Percentiles rank a stretch among this genome's conserved stretches.
Conservation (phyloP, 805 yeast species). For the Myxozyma monticola region DNA sequence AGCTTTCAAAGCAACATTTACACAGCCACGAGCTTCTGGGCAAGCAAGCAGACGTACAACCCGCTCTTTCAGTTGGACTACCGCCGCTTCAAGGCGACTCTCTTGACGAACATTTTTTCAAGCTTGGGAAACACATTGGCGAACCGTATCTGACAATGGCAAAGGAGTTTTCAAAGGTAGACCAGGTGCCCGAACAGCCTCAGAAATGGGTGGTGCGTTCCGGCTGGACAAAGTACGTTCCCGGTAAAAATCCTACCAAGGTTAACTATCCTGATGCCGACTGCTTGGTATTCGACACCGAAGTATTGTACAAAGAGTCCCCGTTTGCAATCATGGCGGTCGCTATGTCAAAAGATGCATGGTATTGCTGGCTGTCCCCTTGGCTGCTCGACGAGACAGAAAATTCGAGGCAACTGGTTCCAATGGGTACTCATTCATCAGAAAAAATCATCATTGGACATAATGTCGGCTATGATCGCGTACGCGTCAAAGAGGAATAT, state of each 20-base stretch:
- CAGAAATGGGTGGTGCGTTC: conserved; percentile 54
- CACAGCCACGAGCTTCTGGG: conserved; percentile 67
- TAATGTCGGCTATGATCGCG: conserved; percentile 87
- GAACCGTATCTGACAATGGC: conserved; percentile 62
- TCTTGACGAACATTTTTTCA: conserved; percentile 80
- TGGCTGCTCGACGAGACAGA: conserved; percentile 59
- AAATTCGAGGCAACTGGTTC: conserved; percentile 64
- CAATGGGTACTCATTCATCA: conserved; percentile 55
- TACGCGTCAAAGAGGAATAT: conserved; percentile 83
- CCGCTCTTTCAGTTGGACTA: conserved; percentile 59
- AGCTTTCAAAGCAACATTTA: conserved; percentile 62
- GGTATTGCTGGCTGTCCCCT: conserved; percentile 97
- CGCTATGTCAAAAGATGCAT: conserved; percentile 72
- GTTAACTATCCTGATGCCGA: conserved; percentile 74
- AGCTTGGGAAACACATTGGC: conserved; percentile 58
- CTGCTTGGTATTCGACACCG: conserved; percentile 83
- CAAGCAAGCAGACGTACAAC: conserved; percentile 61
- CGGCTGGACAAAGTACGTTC: conserved; percentile 82
- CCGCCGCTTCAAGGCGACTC: conserved; percentile 74
- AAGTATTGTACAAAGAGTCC: conserved; percentile 73
- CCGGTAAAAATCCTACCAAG: conserved; percentile 51
- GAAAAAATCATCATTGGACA: conserved; percentile 79
- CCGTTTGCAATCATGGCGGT: conserved; percentile 78
- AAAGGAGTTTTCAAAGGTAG: conserved; percentile 45
- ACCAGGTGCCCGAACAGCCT: conserved; percentile 37